phyloP scores from a whole-genome alignment of 1,139 yeast species.

The Zygoascus hellenicus region DNA sequence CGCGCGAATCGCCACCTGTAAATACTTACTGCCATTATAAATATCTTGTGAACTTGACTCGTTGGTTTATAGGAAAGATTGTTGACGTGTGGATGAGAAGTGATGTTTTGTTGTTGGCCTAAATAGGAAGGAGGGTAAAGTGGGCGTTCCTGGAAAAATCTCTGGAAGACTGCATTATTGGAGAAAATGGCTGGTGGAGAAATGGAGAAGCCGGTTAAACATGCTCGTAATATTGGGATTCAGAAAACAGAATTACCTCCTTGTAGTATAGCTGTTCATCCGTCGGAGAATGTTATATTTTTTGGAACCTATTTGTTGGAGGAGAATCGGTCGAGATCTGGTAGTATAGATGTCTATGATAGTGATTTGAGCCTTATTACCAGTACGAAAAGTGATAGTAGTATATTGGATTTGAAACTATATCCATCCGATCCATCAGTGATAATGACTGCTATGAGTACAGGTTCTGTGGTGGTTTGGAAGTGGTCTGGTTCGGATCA shows the following conservation, averaged over 20 bases:
- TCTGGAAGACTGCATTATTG: neutral
- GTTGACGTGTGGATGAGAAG: constrained; percentile 5
- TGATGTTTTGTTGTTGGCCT: constrained; percentile 6
- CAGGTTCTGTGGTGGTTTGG: constrained; percentile 73
- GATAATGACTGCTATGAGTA: constrained; percentile 68
- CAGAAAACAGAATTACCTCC: constrained; percentile 60
- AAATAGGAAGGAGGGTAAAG: constrained; percentile 7
- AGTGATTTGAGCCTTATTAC: constrained; percentile 17
- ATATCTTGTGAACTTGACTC: neutral
- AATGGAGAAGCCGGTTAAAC: neutral
- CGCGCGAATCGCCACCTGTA: neutral
- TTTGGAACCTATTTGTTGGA: constrained; percentile 76
- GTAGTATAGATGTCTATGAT: constrained; percentile 62
- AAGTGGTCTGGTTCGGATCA: constrained; percentile 15
- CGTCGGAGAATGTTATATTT: constrained; percentile 45
- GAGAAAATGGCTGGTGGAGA: too few species aligned
- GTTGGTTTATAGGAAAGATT: constrained; percentile 1
- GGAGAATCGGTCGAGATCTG: constrained; percentile 53
- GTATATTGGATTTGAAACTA: constrained; percentile 71
- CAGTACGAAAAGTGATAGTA: constrained; percentile 33
- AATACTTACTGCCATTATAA: constrained; percentile 10
- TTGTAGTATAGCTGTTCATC: constrained; percentile 64
- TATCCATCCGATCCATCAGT: constrained; percentile 46
- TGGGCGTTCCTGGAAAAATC: neutral
- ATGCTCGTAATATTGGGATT: constrained; percentile 14